Evolutionary conservation across 2,329 filamentous ascomycete species (phyloP), one percentile per base, ranked within the genome.

Genomic region (Ramichloridium luteum): DNA sequence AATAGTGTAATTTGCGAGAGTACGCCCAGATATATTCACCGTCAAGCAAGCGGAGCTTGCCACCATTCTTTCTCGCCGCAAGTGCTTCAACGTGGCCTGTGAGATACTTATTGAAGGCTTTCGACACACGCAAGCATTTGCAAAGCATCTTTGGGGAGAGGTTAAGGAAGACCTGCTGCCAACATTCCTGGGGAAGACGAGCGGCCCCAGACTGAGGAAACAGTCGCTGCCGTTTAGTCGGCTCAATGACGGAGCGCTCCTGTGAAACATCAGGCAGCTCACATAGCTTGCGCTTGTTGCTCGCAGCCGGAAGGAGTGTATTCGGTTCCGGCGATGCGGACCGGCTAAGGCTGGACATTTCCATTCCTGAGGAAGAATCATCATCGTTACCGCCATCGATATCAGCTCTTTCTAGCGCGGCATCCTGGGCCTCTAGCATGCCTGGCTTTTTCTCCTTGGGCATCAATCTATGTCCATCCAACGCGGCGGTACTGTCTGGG

Each of bases 21-120:
- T 65, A 61, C 50, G 70, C 69, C 81, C 81, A 88, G 46, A 88
- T 74, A 28, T 60, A 57, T 49, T 83, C 72, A 46, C 78, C 72
- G 49, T 70, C 68, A 45, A 67, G 47, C 53, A 60, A 44, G 10
- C 41, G 38, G 28, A 28, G 16, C 31, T 35, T 39, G 13, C 36
- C 20, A 17, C 16, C 16, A 8, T 35, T 34, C 31, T 41, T 43
- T 28, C 40, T 41, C 12, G 36, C 28, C 25, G 29, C 34, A 11
- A 36, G 30, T 13, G 29, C 31, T 13, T 32, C 30, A 16, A 37
- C 36, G 10, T 35, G 16, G 12, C 32, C 36, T 17, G 50, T 54
- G 5, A 56, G 43, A 32, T 41, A 42, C 8, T 35, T 27, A 28
- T 49, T 43, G 40, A 56, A 50, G 22, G 37, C 18, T 31, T 45